phyloP scores from a whole-genome alignment of 805 yeast species.

The Candida qinlingensis region DNA sequence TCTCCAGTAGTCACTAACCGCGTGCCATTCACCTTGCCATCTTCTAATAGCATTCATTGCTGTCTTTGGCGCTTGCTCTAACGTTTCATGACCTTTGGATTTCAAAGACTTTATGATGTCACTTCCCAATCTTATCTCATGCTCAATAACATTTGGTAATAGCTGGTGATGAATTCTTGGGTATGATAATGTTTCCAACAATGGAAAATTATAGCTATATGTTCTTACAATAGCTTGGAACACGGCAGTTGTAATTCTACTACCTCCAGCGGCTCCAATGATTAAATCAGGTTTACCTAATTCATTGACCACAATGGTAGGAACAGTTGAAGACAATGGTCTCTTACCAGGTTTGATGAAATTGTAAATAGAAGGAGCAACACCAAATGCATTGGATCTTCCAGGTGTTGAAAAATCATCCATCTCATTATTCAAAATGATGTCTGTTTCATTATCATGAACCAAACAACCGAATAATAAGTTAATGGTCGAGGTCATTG shows the following conservation, averaged over 20 bases:
- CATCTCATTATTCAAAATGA: conserved; percentile 85
- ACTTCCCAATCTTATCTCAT: conserved; percentile 50
- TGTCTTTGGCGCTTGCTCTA: conserved; percentile 39
- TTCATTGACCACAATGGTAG: conserved; percentile 56
- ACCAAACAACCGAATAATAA: conserved; percentile 77
- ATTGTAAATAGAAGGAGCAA: conserved; percentile 78
- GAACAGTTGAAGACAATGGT: conserved; percentile 81
- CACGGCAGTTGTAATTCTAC: conserved; percentile 76
- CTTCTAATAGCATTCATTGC: conserved; percentile 54
- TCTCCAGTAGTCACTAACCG: conserved; percentile 89
- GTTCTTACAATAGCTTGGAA: conserved; percentile 72
- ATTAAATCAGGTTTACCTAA: conserved; percentile 52
- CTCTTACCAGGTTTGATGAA: conserved; percentile 70
- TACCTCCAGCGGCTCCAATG: conserved; percentile 94
- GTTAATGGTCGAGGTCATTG: conserved; percentile 86
- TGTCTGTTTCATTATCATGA: conserved; percentile 77
- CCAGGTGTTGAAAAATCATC: conserved; percentile 84
- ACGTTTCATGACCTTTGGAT: conserved; percentile 45
- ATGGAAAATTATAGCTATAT: conserved; percentile 50
- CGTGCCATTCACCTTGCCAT: conserved; percentile 41
- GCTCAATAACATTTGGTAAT: conserved; percentile 59
- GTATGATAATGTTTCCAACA: conserved; percentile 65
- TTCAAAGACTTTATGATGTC: conserved; percentile 34
- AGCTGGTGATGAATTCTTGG: conserved; percentile 91
- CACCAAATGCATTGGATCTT: conserved; percentile 66